Evolutionary conservation across 1,284 basidiomycete species (phyloP), one percentile per base, ranked within the genome.

Genomic region (Pseudozyma sp.): DNA sequence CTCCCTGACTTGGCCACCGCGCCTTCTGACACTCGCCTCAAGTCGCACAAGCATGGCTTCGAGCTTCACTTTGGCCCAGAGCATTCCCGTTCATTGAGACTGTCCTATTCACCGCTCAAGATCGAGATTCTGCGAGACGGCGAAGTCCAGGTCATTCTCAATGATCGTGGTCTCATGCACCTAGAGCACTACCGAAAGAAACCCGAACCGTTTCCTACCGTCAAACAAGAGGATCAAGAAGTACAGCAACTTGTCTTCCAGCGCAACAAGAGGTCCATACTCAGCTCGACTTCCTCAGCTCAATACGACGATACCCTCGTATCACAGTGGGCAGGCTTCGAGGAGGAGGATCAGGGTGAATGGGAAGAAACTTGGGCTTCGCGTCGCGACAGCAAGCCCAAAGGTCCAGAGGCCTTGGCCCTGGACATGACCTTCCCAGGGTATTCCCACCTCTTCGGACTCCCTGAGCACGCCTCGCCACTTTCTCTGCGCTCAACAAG

Each of bases 371-470:
- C 87, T 0, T 99, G 93, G 87, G 89, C 87, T 38, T 89, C 91
- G 5, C 95, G 93, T 90, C 92, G 90, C 0, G 97, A 99, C 85
- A 89, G 90, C 3, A 99, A 99, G 86, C 96, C 96, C 0, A 97
- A 97, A 88, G 97, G 95, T 92, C 97, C 96, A 21, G 95, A 99
- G 86, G 95, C 93, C 0, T 88, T 97, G 59, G 94, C 92, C 0
- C 84, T 99, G 68, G 97, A 99, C 83, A 92, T 99, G 77, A 90
- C 90, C 62, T 99, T 99, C 89, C 95, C 95, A 1, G 91, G 90
- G 70, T 93, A 95, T 68, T 89, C 90, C 36, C 91, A 93, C 68
- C 90, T 98, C 63, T 99, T 93, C 79, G 96, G 97, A 60, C 94
- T 99, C 47, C 96, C 97, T 4, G 94, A 99, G 86, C 97, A 97